phyloP scores from a whole-genome alignment of 345 rosid genomes.

The Bruguiera sexangula region DNA sequence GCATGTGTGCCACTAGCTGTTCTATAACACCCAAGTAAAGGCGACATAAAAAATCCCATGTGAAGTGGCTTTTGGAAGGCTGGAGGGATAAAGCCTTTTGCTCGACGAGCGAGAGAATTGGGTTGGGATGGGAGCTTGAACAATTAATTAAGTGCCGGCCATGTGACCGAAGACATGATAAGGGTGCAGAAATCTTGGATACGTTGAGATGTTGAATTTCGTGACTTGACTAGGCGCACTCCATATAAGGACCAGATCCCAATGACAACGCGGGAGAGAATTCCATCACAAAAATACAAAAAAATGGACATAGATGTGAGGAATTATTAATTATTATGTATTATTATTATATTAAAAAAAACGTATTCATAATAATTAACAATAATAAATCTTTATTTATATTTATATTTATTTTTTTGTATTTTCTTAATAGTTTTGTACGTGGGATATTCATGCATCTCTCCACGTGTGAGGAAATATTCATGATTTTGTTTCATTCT shows the following conservation, averaged over 20 bases:
- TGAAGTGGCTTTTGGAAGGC: conserved; percentile 8
- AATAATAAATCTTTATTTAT: too few relatives aligned
- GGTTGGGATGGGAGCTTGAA: not conserved
- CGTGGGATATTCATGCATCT: too few relatives aligned
- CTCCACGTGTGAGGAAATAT: too few relatives aligned
- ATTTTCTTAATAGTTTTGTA: too few relatives aligned
- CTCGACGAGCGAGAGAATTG: conserved; percentile 27
- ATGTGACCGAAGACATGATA: conserved; percentile 15
- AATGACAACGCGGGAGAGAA: too few relatives aligned
- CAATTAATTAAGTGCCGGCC: conserved; percentile 9
- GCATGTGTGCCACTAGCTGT: not conserved
- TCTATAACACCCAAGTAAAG: not conserved
- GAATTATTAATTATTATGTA: too few relatives aligned
- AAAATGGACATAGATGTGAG: too few relatives aligned
- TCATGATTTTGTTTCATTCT: too few relatives aligned
- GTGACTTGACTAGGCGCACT: conserved; percentile 5
- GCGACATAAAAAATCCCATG: conserved; percentile 3
- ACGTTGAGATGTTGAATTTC: not conserved
- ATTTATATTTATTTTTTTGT: too few relatives aligned
- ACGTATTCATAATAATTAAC: too few relatives aligned
- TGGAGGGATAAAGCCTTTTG: conserved; percentile 24
- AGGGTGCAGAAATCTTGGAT: not conserved
- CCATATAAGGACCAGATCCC: not conserved
- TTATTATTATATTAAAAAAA: too few relatives aligned
- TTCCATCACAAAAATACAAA: too few relatives aligned